Percentiles rank a stretch among this genome's conserved stretches.
phyloP scores from a whole-genome alignment of 2,329 filamentous ascomycete species.

The Talaromyces funiculosus region DNA sequence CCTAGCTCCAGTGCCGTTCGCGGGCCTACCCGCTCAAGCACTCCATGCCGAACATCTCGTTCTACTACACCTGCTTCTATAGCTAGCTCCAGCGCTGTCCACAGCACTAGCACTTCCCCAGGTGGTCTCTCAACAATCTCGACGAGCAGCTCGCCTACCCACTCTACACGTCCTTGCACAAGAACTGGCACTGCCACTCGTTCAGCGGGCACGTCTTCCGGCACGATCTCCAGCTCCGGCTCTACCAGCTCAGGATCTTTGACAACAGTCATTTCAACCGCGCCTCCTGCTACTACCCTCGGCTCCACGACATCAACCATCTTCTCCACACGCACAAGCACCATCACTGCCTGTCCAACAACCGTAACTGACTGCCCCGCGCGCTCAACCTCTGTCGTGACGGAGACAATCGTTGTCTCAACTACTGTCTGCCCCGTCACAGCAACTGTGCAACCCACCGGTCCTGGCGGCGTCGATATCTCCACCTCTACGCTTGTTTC shows the following conservation, averaged over 20 bases:
- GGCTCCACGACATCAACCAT: slow-evolving; percentile 6
- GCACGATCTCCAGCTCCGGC: not conserved
- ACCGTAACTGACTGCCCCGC: slow-evolving; percentile 8
- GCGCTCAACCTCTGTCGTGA: not conserved
- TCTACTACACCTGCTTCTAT: not conserved
- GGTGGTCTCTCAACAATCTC: not conserved
- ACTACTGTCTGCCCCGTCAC: slow-evolving; percentile 4
- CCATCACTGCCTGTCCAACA: slow-evolving; percentile 8
- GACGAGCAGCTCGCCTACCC: not conserved
- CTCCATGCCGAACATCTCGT: slow-evolving; percentile 1
- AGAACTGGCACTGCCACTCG: not conserved
- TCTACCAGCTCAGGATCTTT: not conserved
- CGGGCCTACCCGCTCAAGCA: not conserved
- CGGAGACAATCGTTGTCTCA: slow-evolving; percentile 7
- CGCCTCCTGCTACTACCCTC: not conserved
- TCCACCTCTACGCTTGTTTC: not conserved
- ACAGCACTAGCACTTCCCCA: not conserved
- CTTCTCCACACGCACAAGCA: slow-evolving; percentile 6
- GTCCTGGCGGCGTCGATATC: not conserved
- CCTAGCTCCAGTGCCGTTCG: not conserved
- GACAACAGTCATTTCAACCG: not conserved
- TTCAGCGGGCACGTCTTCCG: not conserved
- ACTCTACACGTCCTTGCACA: not conserved
- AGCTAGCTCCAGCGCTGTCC: not conserved
- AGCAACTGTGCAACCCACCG: not conserved